A percentile compares a stretch with the other conserved stretches of the same genome.
Conservation (phyloP, 306 rosid genomes). For the Castanea crenata region DNA sequence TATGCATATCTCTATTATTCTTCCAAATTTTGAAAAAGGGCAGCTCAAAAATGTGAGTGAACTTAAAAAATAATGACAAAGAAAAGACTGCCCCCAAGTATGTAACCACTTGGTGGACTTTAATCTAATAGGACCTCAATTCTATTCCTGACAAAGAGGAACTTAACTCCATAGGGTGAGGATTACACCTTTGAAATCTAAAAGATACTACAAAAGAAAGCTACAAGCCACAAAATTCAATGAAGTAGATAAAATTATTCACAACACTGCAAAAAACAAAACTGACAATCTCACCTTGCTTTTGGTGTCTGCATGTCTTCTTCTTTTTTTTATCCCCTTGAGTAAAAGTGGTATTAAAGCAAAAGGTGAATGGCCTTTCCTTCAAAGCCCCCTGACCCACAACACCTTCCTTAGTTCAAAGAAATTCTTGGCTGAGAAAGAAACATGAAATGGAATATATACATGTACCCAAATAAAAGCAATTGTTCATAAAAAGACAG, state of each 20-base stretch:
- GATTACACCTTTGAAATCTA: background rate
- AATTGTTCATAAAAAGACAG: constrained; percentile 20
- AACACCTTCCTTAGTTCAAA: constrained; percentile 45
- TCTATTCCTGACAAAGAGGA: background rate
- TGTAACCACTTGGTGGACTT: background rate
- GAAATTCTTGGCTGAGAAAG: constrained; percentile 42
- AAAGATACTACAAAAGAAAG: background rate
- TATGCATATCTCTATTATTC: background rate
- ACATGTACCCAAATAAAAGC: constrained; percentile 30
- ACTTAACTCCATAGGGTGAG: background rate
- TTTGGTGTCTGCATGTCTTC: constrained; percentile 77
- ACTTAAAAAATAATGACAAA: background rate
- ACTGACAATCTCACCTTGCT: constrained; percentile 57
- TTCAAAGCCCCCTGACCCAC: constrained; percentile 59
- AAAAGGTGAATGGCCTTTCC: constrained; percentile 31
- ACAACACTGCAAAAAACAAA: constrained; percentile 4
- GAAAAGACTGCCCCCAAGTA: too few species aligned
- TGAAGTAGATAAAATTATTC: background rate
- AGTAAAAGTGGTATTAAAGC: constrained; percentile 14
- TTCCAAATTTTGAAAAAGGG: background rate
- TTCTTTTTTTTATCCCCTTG: constrained; percentile 1
- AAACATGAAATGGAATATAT: constrained; percentile 42
- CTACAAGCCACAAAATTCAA: background rate
- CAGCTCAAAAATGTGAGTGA: background rate
- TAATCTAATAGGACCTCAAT: background rate